Evolutionary conservation across 2,329 filamentous ascomycete genomes (phyloP), one percentile per base, ranked within the genome.

Genomic region (Allantophomopsis lycopodina): DNA sequence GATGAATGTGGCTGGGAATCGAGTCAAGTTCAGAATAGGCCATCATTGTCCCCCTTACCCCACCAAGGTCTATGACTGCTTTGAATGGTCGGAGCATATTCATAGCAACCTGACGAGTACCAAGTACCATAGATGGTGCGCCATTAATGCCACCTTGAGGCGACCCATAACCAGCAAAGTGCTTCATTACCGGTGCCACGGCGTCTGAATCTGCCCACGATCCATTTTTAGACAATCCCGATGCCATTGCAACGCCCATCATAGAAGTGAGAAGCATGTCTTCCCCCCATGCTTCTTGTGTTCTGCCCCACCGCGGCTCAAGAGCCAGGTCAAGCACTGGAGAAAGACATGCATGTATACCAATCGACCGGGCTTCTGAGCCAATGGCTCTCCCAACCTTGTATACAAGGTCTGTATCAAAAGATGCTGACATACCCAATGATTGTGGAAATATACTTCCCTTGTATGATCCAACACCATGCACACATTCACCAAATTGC

Each of bases 391-490:
- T 51, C 1, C 62, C 62, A 5, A 65, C 59, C 1, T 60, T 54
- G 36, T 61, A 48, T 5, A 65, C 60, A 1, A 65, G 52, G n/a
- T 59, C 53, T 1, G 53, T 58, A 38, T 66, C 62, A 47, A 62
- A 66, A 28, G 50, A 60, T 1, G 62, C 60, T 1, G 62, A 61
- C 44, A 66, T 44, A 1, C 57, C 61, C 17, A 65, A 49, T 28
- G 55, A 55, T 38, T 65, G 61, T 1, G 62, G 62, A 41, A 66
- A 65, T 49, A 65, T 60, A 8, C 60, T 62, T 46, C 65, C 62
- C 37, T 64, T 64, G 47, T 60, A 65, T 1, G 59, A 63, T 6
- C 59, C 62, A 2, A 65, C 62, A 2, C 60, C 62, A 35, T 66
- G 63, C 3, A 66, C 55, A 42, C 62, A 65, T 41, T 66, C 63